phyloP scores from a whole-genome alignment of 1,284 basidiomycete genomes.

The Puccinia horiana region DNA sequence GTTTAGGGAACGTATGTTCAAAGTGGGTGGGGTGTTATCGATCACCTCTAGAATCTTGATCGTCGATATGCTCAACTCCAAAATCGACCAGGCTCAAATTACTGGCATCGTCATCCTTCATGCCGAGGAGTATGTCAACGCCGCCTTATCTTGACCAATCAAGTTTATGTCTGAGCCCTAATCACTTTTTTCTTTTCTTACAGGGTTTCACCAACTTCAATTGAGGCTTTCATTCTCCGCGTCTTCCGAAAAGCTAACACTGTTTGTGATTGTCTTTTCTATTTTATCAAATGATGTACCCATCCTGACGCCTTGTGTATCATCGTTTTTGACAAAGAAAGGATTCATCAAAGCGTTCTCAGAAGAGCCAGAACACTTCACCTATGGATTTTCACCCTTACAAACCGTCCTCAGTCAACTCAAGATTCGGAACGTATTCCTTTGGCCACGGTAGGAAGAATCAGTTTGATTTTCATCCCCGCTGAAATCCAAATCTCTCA shows the following conservation, averaged over 20 bases:
- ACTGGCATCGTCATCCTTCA: conserved; percentile 92
- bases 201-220: conserved; percentile 78
- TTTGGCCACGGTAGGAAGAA: conserved; percentile 69
- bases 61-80: conserved; percentile 85
- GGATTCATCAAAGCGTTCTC: conserved; percentile 97
- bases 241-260: conserved; percentile 82
- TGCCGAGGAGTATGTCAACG: conserved; percentile 73
- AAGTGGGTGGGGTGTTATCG: conserved; percentile 81
- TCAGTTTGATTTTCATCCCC: not conserved
- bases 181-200: not conserved
- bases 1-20: conserved; percentile 76
- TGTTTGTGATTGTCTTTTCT: conserved; percentile 47
- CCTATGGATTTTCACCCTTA: conserved; percentile 83
- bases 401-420: conserved; percentile 91
- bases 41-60: conserved; percentile 92
- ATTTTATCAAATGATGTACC: too few relatives aligned
- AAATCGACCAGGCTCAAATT: conserved; percentile 79
- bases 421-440: conserved; percentile 79
- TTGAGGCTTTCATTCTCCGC: conserved; percentile 87
- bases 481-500: not conserved
- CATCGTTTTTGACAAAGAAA: conserved; percentile 58
- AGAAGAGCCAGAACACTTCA: conserved; percentile 92
- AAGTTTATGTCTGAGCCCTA: not conserved
- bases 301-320: too few relatives aligned
- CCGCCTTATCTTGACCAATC: not conserved